These are phyloP conservation scores for Alopecurus myosuroides DNA, from an alignment of 176 grass and related monocot genomes.

Conservation along the genomic window DNA sequence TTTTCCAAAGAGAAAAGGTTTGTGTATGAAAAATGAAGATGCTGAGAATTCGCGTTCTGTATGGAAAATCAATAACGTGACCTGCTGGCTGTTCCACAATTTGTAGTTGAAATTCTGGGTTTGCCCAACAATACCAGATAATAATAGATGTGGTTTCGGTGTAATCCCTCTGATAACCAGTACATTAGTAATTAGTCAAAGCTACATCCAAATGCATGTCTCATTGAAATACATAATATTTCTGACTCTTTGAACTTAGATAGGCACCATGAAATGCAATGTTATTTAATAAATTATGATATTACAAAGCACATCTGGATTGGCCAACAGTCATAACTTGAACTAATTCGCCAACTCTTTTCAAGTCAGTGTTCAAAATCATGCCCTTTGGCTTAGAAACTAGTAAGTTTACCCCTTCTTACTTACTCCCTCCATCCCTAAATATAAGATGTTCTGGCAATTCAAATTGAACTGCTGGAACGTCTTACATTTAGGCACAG, in stretches of 20 bases:
- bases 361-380: not conserved
- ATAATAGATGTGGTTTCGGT: slow-evolving; percentile 2
- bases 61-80: not conserved
- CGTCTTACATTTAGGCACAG: too few relatives aligned
- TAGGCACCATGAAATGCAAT: not conserved
- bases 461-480: too few relatives aligned
- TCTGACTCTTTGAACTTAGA: not conserved
- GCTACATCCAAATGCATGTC: not conserved
- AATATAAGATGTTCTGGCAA: too few relatives aligned
- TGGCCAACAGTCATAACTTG: slow-evolving; percentile 5
- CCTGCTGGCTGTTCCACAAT: not conserved
- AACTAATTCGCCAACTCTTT: not conserved
- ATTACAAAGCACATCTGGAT: not conserved
- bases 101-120: not conserved
- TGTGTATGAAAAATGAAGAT: slow-evolving; percentile 5
- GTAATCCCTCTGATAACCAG: not conserved
- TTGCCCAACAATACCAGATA: not conserved
- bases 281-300: not conserved
- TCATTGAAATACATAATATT: not conserved
- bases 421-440: too few relatives aligned
- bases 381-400: not conserved
- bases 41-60: not conserved
- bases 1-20: not conserved
- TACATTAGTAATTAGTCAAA: not conserved
- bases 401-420: not conserved